Evolutionary conservation across 352 stramenopile genomes (phyloP).

Genomic region (Phytophthora sp.): DNA sequence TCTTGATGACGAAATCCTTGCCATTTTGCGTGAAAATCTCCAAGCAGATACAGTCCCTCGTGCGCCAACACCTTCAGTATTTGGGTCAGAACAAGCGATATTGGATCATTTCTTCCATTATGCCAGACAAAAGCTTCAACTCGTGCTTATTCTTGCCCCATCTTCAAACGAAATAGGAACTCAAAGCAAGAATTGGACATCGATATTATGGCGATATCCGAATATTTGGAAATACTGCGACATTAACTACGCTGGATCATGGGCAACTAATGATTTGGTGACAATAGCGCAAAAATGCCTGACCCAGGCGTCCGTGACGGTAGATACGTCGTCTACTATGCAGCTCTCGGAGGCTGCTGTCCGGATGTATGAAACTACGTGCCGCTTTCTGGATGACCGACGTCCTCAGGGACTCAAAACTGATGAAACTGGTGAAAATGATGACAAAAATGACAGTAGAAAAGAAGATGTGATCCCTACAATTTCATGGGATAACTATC

Average conservation of each 20-base stretch:
- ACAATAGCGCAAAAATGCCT: slow-evolving; percentile 55
- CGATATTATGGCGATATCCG: slow-evolving; percentile 49
- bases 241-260: slow-evolving; percentile 51
- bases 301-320: slow-evolving; percentile 18
- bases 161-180: not conserved
- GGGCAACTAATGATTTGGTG: slow-evolving; percentile 49
- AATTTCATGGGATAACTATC: not conserved
- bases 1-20: slow-evolving; percentile 52
- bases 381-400: slow-evolving; percentile 12
- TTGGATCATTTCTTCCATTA: slow-evolving; percentile 54
- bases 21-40: slow-evolving; percentile 39
- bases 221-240: slow-evolving; percentile 49
- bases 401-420: not conserved
- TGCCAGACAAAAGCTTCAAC: slow-evolving; percentile 53
- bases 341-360: slow-evolving; percentile 52
- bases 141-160: slow-evolving; percentile 57
- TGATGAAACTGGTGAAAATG: not conserved
- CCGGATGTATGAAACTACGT: slow-evolving; percentile 47
- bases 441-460: not conserved
- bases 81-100: slow-evolving; percentile 57
- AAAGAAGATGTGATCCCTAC: not conserved
- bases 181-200: slow-evolving; percentile 3
- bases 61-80: not conserved
- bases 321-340: slow-evolving; percentile 28
- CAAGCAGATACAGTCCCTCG: slow-evolving; percentile 12